Percentiles rank a stretch among this genome's conserved stretches.
phyloP scores from a whole-genome alignment of 495 filamentous ascomycete genomes.

The Lasiosphaeris hirsuta region DNA sequence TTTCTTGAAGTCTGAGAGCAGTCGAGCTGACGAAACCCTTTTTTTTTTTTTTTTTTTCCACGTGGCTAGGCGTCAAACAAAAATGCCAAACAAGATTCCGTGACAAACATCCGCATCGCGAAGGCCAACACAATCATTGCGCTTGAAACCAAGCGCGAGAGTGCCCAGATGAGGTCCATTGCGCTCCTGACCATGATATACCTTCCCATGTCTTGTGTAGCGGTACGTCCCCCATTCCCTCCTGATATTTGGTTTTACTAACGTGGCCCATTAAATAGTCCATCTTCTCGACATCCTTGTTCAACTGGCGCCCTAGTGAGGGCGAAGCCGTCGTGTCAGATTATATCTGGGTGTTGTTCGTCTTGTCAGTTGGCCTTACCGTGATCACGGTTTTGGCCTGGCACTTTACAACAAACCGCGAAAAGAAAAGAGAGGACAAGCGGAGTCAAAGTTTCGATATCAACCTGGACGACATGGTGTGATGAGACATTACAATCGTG shows the following conservation, averaged over 20 bases:
- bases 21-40: not conserved
- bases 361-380: slow-evolving; percentile 1
- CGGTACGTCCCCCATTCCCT: not conserved
- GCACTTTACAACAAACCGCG: slow-evolving; percentile 9
- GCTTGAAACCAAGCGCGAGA: slow-evolving; percentile 10
- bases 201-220: slow-evolving; percentile 13
- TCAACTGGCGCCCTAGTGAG: slow-evolving; percentile 11
- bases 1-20: too few relatives aligned
- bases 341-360: slow-evolving; percentile 12
- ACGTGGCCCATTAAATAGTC: slow-evolving; percentile 10
- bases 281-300: slow-evolving; percentile 9
- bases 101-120: slow-evolving; percentile 8
- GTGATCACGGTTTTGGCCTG: not conserved
- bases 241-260: not conserved
- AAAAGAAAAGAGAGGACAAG: not conserved
- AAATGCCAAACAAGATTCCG: slow-evolving; percentile 9
- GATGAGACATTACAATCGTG: too few relatives aligned
- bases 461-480: not conserved
- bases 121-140: slow-evolving; percentile 12
- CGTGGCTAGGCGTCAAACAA: slow-evolving; percentile 5
- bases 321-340: slow-evolving; percentile 10
- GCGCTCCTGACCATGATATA: slow-evolving; percentile 14
- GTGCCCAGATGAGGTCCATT: slow-evolving; percentile 14
- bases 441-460: not conserved
- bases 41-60: too few relatives aligned